Evolutionary conservation across 2,329 filamentous ascomycete species (phyloP), one percentile per base, ranked within the genome.

Genomic region (Cladosporium sp.): DNA sequence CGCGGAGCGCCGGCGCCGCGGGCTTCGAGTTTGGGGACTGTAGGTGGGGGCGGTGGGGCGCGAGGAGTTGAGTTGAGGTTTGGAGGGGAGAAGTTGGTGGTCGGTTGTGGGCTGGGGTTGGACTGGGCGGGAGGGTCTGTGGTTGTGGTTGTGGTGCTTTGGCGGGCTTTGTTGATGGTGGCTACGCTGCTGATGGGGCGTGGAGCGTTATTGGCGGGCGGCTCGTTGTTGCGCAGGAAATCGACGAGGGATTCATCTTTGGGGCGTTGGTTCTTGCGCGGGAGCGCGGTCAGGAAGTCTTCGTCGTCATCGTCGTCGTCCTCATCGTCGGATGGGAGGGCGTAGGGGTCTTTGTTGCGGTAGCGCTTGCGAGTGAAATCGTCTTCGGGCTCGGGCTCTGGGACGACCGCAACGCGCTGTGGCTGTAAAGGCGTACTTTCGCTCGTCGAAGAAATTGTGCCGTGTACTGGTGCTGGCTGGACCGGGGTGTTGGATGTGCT

Each of bases 311-410:
- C 48, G 3, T 54, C 49, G 10, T 88, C 83, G 5, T 88, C 88
- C 63, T 90, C 87, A 43, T 79, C 76, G 6, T 78, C 77, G 5
- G 77, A 82, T 73, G 97, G 93, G 68, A 98, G 92, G n/a, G 93
- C 92, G 70, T 98, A 98, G 0, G 94, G 95, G 73, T 99, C 95
- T 65, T 87, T 91, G 60, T 93, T 87, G 30, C 92, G 88, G 54
- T 89, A 86, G 53, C 89, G 91, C 73, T 91, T 96, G 63, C 91
- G 87, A 71, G 87, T 85, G 5, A 91, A 89, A 75, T 88, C 49
- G 51, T 60, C 21, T 64, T 57, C 58, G 13, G 43, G 30, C 32
- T 28, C n/a, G n/a, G n/a, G n/a, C n/a, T 39, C 59, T 18, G 14
- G 25, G 21, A 56, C 46, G 26, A 46, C 39, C 26, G 49, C 30